Evolutionary conservation across 306 rosid genomes (phyloP), one percentile per base, ranked within the genome.

Genomic region (Cicer bijugum): DNA sequence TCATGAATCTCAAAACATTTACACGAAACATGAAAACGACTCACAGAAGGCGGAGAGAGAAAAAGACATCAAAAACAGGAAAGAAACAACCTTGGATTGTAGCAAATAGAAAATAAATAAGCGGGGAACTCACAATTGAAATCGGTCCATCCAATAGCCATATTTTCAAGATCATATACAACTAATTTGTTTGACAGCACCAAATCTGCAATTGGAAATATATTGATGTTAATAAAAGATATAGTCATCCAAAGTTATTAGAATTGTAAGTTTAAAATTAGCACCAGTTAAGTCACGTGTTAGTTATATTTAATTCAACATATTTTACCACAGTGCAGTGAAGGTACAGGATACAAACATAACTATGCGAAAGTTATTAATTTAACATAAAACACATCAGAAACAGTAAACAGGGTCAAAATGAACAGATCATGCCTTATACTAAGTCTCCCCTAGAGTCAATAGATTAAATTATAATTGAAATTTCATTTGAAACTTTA

Each of bases 121-220:
- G 53, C 39, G 67, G n/a, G 43, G 69, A 46, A 89, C 97, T 89
- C 86, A 91, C 97, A 91, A 69, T 91, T 85, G 80, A 67, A 84
- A 19, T 89, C 78, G 0, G 81, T 47, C 97, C 97, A 91, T 57
- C 97, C 97, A 76, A 91, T 66, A 28, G 20, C 43, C 83, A 87
- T 85, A 12, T 87, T 83, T 56, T 80, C 96, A 72, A 85, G 89
- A 77, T 91, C 92, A 72, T 89, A 91, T 37, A 80, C 39, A 17
- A 91, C 89, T 42, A 91, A 48, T 78, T 84, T 91, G 84, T 91
- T 89, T 6, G 97, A 74, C 72, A 91, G 84, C 52, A 87, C 87
- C 87, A 91, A 38, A 86, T 89, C 96, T 89, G 96, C 73, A 79
- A 63, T 67, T 63, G 74, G 53, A 76, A 82, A 86, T 65, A 80